These are phyloP conservation scores for Aspergillus sp. DNA, from an alignment of 2,329 filamentous ascomycete species.

Conservation along the genomic window DNA sequence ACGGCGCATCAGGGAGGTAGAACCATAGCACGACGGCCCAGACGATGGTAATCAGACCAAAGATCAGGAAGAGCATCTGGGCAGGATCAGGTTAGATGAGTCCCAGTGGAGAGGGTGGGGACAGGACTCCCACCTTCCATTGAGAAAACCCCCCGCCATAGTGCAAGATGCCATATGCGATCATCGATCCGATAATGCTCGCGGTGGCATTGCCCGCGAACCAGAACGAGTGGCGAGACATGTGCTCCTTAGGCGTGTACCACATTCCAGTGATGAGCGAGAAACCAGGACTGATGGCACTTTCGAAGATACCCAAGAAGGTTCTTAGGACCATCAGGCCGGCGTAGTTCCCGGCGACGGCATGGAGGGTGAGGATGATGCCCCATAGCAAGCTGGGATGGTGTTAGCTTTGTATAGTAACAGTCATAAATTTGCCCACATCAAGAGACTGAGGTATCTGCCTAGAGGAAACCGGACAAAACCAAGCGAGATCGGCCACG, in stretches of 20 bases:
- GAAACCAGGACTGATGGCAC: constrained; percentile 33
- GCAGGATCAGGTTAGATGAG: neutral
- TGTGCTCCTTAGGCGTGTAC: constrained; percentile 26
- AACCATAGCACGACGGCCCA: constrained; percentile 16
- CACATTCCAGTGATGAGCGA: constrained; percentile 32
- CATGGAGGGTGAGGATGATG: constrained; percentile 26
- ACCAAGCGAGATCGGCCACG: constrained; percentile 34
- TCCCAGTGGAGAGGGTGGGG: too few relatives aligned
- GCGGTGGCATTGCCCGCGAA: constrained; percentile 23
- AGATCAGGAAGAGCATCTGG: constrained; percentile 19
- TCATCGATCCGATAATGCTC: constrained; percentile 21
- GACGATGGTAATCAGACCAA: constrained; percentile 15
- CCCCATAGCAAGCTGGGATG: constrained; percentile 26
- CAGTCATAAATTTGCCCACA: constrained; percentile 4
- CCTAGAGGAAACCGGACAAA: constrained; percentile 34
- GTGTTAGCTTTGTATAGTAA: neutral
- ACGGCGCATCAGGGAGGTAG: constrained; percentile 17
- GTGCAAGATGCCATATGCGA: constrained; percentile 22
- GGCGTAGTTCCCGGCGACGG: constrained; percentile 33
- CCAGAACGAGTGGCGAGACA: constrained; percentile 25
- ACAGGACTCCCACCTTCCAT: constrained; percentile 13
- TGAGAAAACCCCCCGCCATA: constrained; percentile 8
- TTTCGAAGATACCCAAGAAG: constrained; percentile 44
- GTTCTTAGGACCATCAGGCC: constrained; percentile 40
- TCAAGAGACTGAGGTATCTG: constrained; percentile 28